Evolutionary conservation across 2,329 filamentous ascomycete species (phyloP), one percentile per base, ranked within the genome.

Genomic region (Epichloe typhina): DNA sequence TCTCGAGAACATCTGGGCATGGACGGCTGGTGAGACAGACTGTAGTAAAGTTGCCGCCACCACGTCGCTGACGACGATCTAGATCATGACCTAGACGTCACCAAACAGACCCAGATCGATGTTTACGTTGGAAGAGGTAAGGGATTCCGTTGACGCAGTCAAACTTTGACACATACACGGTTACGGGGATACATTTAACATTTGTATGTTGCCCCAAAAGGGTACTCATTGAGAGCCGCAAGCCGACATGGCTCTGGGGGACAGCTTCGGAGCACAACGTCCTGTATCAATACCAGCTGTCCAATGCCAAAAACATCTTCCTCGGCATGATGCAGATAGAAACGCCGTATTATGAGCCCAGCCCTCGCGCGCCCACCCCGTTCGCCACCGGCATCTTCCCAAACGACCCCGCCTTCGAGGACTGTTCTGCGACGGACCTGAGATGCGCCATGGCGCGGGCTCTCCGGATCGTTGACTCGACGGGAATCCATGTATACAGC

Each of bases 311-410:
- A 3, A 71, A 75, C 58, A 59, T 77, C 56, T 76, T 71, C 57
- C 77, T 83, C 69, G 76, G 73, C 19, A 65, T 81, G 45, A 80
- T 86, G 51, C 83, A 87, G 61, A 79, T 78, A 1, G 84, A 88
- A 62, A 83, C 82, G 2, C 58, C 60, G 0, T 64, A 64, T 52
- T 65, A 55, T 54, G 60, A 61, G 55, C 55, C 59, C 6, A 53
- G 46, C 2, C 60, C 60, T 2, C 46, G 40, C 12, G 49, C 60
- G 1, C 59, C 58, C 6, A 47, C 43, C 1, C 60, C 59, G 1
- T 64, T 59, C 31, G 39, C 38, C 15, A 17, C 23, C 8, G 50
- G 46, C 9, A 21, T 26, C 3, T 26, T 51, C 7, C 12, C 38
- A 6, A 23, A 33, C 4, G 52, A 54, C n/a, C 52, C 52, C 8